Conservation (phyloP, 495 filamentous ascomycete genomes). For the Pseudomonodictys pantanalensis region DNA sequence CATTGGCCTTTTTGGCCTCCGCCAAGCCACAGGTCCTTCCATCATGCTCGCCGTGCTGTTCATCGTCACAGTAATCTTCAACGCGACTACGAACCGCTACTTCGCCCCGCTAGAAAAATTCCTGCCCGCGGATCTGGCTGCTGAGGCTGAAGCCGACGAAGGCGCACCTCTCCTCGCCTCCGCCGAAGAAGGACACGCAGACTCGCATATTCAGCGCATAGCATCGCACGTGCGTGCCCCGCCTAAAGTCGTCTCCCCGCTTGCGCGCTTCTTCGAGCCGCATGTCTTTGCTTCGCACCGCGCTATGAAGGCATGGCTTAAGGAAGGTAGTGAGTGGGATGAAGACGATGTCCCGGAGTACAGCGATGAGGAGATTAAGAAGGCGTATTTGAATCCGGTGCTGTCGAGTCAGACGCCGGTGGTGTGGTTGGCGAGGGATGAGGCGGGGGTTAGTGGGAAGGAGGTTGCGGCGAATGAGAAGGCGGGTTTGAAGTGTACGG, state of each 20-base stretch:
- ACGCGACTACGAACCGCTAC: slow-evolving; percentile 36
- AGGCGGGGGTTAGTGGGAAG: slow-evolving; percentile 69
- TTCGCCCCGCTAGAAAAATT: slow-evolving; percentile 36
- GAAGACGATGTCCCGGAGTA: slow-evolving; percentile 31
- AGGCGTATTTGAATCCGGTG: slow-evolving; percentile 77
- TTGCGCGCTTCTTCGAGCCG: slow-evolving; percentile 33
- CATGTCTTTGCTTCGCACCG: slow-evolving; percentile 33
- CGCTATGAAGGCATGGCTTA: slow-evolving; percentile 32
- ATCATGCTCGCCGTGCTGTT: slow-evolving; percentile 39
- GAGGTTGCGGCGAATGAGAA: slow-evolving; percentile 69
- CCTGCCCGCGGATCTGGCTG: slow-evolving; percentile 37
- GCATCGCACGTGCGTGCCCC: slow-evolving; percentile 25
- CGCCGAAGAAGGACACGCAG: slow-evolving; percentile 27
- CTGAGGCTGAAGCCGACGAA: slow-evolving; percentile 30
- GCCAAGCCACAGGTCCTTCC: slow-evolving; percentile 32
- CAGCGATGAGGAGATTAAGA: slow-evolving; percentile 30
- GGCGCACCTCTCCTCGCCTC: slow-evolving; percentile 30
- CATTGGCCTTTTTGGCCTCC: slow-evolving; percentile 39
- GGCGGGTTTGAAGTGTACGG: slow-evolving; percentile 70
- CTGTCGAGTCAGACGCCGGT: slow-evolving; percentile 63
- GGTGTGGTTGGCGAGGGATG: slow-evolving; percentile 81
- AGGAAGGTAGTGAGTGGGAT: slow-evolving; percentile 16
- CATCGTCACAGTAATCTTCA: slow-evolving; percentile 36
- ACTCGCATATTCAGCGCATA: slow-evolving; percentile 28
- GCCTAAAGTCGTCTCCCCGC: slow-evolving; percentile 31